Evolutionary conservation across 352 stramenopile species (phyloP).

Genomic region (Pythium rishiriense): DNA sequence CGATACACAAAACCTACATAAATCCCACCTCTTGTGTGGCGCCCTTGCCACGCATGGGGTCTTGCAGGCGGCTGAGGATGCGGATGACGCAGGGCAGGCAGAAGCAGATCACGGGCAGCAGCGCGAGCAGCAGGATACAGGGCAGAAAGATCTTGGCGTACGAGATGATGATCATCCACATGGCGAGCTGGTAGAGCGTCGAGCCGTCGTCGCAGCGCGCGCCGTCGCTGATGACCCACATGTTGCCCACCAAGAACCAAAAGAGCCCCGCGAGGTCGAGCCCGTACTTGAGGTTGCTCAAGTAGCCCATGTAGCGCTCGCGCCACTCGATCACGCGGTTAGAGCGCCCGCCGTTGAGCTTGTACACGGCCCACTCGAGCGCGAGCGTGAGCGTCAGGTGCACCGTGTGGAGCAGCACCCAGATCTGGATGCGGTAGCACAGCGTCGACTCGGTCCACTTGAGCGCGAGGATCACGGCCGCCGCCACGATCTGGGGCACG

Average conservation of each 20-base stretch:
- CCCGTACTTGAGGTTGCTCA: slow-evolving; percentile 82
- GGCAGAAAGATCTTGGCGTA: slow-evolving; percentile 94
- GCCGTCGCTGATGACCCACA: slow-evolving; percentile 88
- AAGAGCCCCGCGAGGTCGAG: slow-evolving; percentile 77
- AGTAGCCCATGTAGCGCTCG: slow-evolving; percentile 65
- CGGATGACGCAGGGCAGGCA: slow-evolving; percentile 93
- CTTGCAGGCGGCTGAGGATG: slow-evolving; percentile 87
- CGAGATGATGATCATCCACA: slow-evolving; percentile 92
- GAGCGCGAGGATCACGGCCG: slow-evolving; percentile 56
- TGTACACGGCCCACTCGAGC: slow-evolving; percentile 81
- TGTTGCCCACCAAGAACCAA: slow-evolving; percentile 88
- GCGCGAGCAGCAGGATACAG: slow-evolving; percentile 86
- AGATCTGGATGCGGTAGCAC: slow-evolving; percentile 84
- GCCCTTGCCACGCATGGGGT: slow-evolving; percentile 86
- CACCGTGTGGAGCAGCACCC: slow-evolving; percentile 75
- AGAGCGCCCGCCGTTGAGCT: slow-evolving; percentile 52
- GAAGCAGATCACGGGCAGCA: slow-evolving; percentile 93
- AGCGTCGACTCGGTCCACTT: slow-evolving; percentile 70
- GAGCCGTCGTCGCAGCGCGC: slow-evolving; percentile 77
- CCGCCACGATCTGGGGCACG: slow-evolving; percentile 69
- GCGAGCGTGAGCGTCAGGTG: slow-evolving; percentile 67
- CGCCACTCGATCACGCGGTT: slow-evolving; percentile 61
- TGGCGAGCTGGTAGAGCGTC: slow-evolving; percentile 77
- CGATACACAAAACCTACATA: neutral
- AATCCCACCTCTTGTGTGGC: slow-evolving; percentile 64